A percentile compares a stretch with the other conserved stretches of the same genome.
phyloP scores from a whole-genome alignment of 2,329 filamentous ascomycete species.

The Venturia carpophila region DNA sequence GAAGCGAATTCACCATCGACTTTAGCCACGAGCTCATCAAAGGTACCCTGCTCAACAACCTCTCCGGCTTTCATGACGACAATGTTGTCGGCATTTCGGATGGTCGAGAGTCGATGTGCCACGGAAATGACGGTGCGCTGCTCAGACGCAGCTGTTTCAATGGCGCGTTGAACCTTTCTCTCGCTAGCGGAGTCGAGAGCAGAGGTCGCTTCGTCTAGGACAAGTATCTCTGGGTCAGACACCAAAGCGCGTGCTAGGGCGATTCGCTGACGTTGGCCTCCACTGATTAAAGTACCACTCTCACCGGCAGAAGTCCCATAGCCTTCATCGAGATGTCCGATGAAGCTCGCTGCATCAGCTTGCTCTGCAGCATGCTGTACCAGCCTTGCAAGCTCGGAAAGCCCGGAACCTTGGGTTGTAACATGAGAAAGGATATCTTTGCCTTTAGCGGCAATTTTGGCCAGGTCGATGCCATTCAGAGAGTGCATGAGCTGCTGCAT shows the following conservation, averaged over 20 bases:
- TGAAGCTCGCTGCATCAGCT: conserved; percentile 70
- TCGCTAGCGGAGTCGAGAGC: conserved; percentile 54
- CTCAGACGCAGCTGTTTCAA: conserved; percentile 27
- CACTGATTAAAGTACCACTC: conserved; percentile 61
- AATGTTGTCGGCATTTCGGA: conserved; percentile 31
- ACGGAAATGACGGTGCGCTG: conserved; percentile 33
- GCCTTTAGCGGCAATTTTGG: conserved; percentile 27
- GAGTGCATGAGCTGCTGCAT: conserved; percentile 39
- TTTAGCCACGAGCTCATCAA: conserved; percentile 28
- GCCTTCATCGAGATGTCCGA: conserved; percentile 59
- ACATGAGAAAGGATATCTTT: conserved; percentile 22
- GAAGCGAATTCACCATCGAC: conserved; percentile 39
- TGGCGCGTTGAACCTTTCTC: conserved; percentile 42
- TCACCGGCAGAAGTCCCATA: conserved; percentile 71
- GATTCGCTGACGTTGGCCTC: conserved; percentile 52
- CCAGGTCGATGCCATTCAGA: conserved; percentile 34
- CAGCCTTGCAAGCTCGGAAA: conserved; percentile 39
- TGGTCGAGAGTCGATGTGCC: conserved; percentile 33
- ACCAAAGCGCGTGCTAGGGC: conserved; percentile 51
- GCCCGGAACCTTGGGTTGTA: conserved; percentile 41
- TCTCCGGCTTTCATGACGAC: conserved; percentile 33
- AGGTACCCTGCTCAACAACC: conserved; percentile 32
- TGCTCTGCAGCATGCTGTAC: conserved; percentile 41
- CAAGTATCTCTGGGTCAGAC: conserved; percentile 48
- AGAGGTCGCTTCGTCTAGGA: conserved; percentile 56